These are phyloP conservation scores for Lepiota venenata DNA, from an alignment of 768 basidiomycete genomes.

Conservation along the genomic window DNA sequence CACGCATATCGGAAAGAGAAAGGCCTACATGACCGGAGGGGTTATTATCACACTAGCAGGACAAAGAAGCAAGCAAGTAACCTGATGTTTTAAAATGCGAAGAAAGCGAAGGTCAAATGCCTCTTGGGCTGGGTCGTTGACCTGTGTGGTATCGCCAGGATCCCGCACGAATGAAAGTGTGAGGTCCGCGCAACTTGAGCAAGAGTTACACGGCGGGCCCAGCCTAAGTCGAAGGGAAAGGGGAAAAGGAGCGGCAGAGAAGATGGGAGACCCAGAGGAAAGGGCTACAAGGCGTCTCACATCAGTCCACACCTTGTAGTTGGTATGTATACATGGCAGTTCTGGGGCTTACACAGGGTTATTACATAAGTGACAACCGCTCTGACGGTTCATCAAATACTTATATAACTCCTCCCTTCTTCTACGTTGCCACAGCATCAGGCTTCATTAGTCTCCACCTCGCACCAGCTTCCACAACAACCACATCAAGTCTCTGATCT, in stretches of 20 bases:
- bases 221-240: conserved; percentile 16
- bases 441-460: not conserved
- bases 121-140: not conserved
- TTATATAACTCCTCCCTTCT: conserved; percentile 2
- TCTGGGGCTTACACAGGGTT: not conserved
- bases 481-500: conserved; percentile 1
- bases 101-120: not conserved
- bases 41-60: too few relatives aligned
- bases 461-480: conserved; percentile 4
- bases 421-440: not conserved
- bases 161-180: conserved; percentile 1
- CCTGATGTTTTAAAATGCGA: not conserved
- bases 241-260: conserved; percentile 14
- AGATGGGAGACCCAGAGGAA: conserved; percentile 11
- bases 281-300: conserved; percentile 6
- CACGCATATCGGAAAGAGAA: conserved; percentile 16
- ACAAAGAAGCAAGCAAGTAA: too few relatives aligned
- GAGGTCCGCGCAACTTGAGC: not conserved
- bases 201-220: conserved; percentile 21
- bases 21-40: not conserved
- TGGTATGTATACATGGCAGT: not conserved
- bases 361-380: conserved; percentile 13
- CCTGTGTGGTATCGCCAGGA: not conserved
- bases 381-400: conserved; percentile 8
- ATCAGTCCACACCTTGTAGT: conserved; percentile 1